phyloP scores from a whole-genome alignment of 2,329 filamentous ascomycete species.

The Aspergillus puulaauensis region DNA sequence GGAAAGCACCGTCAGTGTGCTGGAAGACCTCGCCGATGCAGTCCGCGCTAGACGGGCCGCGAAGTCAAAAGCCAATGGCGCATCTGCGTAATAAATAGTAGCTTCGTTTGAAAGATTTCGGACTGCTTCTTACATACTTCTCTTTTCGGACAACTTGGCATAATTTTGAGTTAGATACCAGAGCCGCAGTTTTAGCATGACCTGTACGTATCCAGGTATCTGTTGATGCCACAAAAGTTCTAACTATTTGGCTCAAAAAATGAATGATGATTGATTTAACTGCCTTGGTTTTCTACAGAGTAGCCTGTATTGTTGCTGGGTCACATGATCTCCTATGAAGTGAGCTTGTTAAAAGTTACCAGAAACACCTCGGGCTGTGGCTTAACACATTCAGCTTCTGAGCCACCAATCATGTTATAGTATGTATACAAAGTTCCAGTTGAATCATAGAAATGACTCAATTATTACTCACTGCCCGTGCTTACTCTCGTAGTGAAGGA shows the following conservation, averaged over 20 bases:
- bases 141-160: constrained; percentile 10
- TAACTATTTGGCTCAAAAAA: constrained; percentile 1
- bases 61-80: constrained; percentile 29
- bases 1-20: constrained; percentile 76
- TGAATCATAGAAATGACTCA: not conserved
- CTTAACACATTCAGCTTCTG: not conserved
- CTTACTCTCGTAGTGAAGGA: not conserved
- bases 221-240: constrained; percentile 4
- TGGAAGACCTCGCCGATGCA: constrained; percentile 83
- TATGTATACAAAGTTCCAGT: not conserved
- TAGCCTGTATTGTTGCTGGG: not conserved
- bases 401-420: not conserved
- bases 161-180: constrained; percentile 23
- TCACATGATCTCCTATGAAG: not conserved
- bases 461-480: not conserved
- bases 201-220: not conserved
- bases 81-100: constrained; percentile 20
- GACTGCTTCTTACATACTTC: constrained; percentile 7
- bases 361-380: no score
- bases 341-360: not conserved
- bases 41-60: constrained; percentile 70
- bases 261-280: not conserved
- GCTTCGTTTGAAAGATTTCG: not conserved
- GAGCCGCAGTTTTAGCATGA: constrained; percentile 9
- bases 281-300: not conserved